Evolutionary conservation across 1,139 yeast species (phyloP), one percentile per base, ranked within the genome.

Genomic region (Saccharomyces hybrid): DNA sequence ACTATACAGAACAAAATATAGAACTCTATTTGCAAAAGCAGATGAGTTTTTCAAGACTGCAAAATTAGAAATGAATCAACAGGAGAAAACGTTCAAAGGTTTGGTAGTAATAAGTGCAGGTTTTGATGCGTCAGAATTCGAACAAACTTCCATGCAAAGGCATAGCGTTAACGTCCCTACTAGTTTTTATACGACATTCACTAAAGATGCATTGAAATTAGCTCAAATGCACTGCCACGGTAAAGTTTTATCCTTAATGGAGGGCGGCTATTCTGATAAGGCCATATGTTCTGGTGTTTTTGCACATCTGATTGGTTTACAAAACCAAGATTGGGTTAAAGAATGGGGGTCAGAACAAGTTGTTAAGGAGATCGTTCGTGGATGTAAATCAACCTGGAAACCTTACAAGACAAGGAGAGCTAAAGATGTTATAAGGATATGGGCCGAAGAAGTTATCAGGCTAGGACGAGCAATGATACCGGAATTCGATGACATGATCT

Each of bases 231-330:
- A 81, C 62, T 73, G 85, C 14, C 71, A 76, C 25, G 88, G 91
- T 11, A 83, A 82, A 60, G 74, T 88, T 0, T 63, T 88, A 0
- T 86, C 96, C 2, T 71, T 88, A 47, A 72, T 88, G 59, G 96
- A 88, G 70, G 96, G 96, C 16, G 96, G 96, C 0, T 88, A 88
- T 66, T 84, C 95, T 1, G 93, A 88, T 63, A 88, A 88, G 1
- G 96, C 96, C 0, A 74, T 88, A 31, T 71, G 85, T 2, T 85
- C 95, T 0, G 96, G 96, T 9, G 82, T 86, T 0, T 86, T 86
- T 65, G 81, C 95, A 6, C 95, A 88, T 67, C 70, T 87, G 56
- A 81, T 85, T 41, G 95, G 95, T 1, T 67, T 85, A 53, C 79
- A 77, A 49, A 78, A 77, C 46, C 73, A 76, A 50, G 71, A 76